Percentiles rank a stretch among this genome's conserved stretches.
Evolutionary conservation across 345 rosid genomes (phyloP).

Genomic region (Salix purpurea): DNA sequence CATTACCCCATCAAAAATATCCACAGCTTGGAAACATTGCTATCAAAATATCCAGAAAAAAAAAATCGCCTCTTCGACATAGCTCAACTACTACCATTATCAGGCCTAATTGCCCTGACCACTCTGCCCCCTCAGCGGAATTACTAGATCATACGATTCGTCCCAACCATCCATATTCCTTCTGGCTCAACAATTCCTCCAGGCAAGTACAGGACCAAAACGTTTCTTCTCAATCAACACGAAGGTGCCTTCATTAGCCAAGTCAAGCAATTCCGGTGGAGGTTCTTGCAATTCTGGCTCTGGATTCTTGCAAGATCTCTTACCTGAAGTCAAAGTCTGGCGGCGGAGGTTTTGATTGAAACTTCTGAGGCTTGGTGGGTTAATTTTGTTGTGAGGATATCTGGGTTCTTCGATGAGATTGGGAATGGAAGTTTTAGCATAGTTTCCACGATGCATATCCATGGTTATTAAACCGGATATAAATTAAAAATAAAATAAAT

Average conservation of each 20-base stretch:
- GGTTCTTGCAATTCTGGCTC: conserved; percentile 42
- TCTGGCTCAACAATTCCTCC: conserved; percentile 88
- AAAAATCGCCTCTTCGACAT: conserved; percentile 73
- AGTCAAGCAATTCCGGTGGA: conserved; percentile 53
- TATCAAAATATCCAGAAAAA: neutral
- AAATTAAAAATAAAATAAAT: no score
- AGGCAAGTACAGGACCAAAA: conserved; percentile 69
- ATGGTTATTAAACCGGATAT: no score
- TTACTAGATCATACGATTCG: conserved; percentile 53
- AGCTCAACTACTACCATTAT: conserved; percentile 90
- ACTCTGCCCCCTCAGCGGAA: conserved; percentile 64
- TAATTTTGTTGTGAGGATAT: conserved; percentile 8
- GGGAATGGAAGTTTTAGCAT: conserved; percentile 44
- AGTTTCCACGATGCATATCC: conserved; percentile 40
- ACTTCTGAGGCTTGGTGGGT: conserved; percentile 34
- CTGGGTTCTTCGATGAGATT: conserved; percentile 26
- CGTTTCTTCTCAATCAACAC: conserved; percentile 53
- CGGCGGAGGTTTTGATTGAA: conserved; percentile 60
- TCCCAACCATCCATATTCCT: conserved; percentile 72
- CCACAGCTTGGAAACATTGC: neutral
- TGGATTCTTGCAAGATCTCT: conserved; percentile 46
- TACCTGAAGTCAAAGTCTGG: conserved; percentile 68
- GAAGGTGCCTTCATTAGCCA: conserved; percentile 58
- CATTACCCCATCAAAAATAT: neutral
- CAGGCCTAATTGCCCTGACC: conserved; percentile 56